Evolutionary conservation across 352 stramenopile genomes (phyloP).

Genomic region (Pythium diclinum): DNA sequence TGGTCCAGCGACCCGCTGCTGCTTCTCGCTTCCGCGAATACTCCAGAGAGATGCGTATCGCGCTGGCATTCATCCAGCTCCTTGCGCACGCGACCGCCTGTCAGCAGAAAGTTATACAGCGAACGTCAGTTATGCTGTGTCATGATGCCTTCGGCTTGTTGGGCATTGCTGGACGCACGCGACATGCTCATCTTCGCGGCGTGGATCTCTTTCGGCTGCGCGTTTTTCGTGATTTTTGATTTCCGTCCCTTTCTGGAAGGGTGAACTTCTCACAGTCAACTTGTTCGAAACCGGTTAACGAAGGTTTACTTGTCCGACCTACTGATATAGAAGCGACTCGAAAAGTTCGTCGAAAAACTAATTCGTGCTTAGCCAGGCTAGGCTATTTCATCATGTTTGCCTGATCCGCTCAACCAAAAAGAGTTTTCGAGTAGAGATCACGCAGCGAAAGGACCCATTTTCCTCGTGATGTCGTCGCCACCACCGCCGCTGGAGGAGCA

Average conservation of each 20-base stretch:
- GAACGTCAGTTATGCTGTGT: background rate
- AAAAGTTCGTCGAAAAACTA: background rate
- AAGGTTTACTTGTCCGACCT: background rate
- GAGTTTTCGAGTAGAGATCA: too few relatives aligned
- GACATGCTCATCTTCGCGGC: conserved; percentile 11
- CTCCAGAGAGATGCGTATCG: conserved; percentile 78
- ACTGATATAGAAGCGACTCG: background rate
- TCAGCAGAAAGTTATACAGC: background rate
- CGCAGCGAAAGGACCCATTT: too few relatives aligned
- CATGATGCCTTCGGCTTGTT: background rate
- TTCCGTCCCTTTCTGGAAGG: conserved; percentile 1
- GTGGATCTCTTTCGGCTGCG: background rate
- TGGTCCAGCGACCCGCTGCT: conserved; percentile 26
- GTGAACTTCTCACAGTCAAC: background rate
- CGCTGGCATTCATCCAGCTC: conserved; percentile 87
- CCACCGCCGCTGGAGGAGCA: background rate
- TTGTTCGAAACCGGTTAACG: background rate
- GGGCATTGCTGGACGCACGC: conserved; percentile 9
- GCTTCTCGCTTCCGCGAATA: conserved; percentile 50
- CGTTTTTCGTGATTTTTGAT: background rate
- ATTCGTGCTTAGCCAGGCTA: background rate
- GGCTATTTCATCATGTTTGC: background rate
- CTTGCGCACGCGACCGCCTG: conserved; percentile 76
- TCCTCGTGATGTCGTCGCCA: background rate
- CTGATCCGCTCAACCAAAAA: too few relatives aligned